Percentiles rank a stretch among this genome's conserved stretches.
phyloP scores from a whole-genome alignment of 768 basidiomycete genomes.

The Mycena galericulata region DNA sequence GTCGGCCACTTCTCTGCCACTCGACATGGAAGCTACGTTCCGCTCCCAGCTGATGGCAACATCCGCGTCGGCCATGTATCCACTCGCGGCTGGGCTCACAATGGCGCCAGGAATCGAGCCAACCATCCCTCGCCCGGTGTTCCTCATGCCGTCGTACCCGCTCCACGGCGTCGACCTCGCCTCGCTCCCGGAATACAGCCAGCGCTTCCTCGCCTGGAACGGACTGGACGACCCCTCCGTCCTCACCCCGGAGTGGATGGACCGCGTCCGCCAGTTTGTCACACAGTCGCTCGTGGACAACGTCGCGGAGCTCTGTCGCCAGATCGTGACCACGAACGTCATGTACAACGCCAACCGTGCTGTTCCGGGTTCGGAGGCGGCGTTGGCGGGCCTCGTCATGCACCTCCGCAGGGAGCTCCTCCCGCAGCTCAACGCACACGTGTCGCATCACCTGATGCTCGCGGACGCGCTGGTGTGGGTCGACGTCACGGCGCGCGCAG shows the following conservation, averaged over 20 bases:
- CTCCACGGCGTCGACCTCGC: slow-evolving; percentile 7
- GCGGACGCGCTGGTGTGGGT: slow-evolving; percentile 30
- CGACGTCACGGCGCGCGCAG: slow-evolving; percentile 18
- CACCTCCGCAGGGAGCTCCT: not conserved
- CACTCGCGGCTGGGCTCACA: not conserved
- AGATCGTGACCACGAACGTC: not conserved
- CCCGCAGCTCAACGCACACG: not conserved
- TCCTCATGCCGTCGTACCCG: not conserved
- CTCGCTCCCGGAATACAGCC: slow-evolving; percentile 3
- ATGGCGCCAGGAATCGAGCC: not conserved
- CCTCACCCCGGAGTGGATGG: not conserved
- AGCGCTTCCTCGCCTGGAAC: slow-evolving; percentile 11
- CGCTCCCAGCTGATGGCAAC: not conserved
- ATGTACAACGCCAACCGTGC: not conserved
- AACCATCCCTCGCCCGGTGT: slow-evolving; percentile 6
- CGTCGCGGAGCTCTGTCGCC: not conserved
- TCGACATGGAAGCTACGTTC: too few relatives aligned
- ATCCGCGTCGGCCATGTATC: not conserved
- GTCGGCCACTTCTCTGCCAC: not conserved
- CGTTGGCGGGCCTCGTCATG: too few relatives aligned
- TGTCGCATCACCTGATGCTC: not conserved
- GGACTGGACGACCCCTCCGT: not conserved
- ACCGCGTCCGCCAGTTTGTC: not conserved
- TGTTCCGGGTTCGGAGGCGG: not conserved
- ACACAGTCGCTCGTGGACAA: not conserved